Evolutionary conservation across 1,139 yeast genomes (phyloP), one percentile per base, ranked within the genome.

Genomic region (Eremothecium sinecaudum): DNA sequence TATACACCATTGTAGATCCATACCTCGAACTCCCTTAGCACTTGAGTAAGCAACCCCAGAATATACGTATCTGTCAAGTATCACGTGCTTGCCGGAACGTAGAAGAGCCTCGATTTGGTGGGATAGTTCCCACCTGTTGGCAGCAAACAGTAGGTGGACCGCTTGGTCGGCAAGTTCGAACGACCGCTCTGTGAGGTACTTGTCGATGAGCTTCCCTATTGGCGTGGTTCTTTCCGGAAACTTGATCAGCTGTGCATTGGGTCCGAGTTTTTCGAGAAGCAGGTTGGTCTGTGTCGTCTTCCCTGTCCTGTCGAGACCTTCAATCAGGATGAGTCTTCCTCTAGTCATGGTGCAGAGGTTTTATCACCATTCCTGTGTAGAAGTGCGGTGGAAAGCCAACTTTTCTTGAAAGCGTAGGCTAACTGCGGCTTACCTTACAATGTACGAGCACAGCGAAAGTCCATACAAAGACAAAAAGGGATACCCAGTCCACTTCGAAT

Each of bases 301-400:
- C 0, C 99, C 99, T 0, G 97, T 79, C 34, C 98, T 64, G 53
- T 92, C 99, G 2, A 90, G 71, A 0, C 99, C 99, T 58, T 92
- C 99, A 4, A 92, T 68, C 5, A 84, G 70, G 17, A 92, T 79
- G 33, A 92, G 63, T 32, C 69, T 68, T 2, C 96, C 96, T 45
- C 95, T 51, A 2, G 37, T 36, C 60, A 55, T 57, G 13, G 21
- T 19, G 10, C 10, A 19, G n/a, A n/a, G n/a, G n/a, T n/a, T n/a
- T n/a, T n/a, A n/a, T n/a, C n/a, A n/a, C n/a, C n/a, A n/a, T n/a
- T n/a, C n/a, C n/a, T n/a, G n/a, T n/a, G n/a, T n/a, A n/a, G n/a
- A n/a, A n/a, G n/a, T n/a, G n/a, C n/a, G n/a, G n/a, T n/a, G n/a
- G n/a, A n/a, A n/a, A n/a, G n/a, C n/a, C n/a, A n/a, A n/a, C n/a